Evolutionary conservation across 306 rosid genomes (phyloP), one percentile per base, ranked within the genome.

Genomic region (Trifolium pratense): DNA sequence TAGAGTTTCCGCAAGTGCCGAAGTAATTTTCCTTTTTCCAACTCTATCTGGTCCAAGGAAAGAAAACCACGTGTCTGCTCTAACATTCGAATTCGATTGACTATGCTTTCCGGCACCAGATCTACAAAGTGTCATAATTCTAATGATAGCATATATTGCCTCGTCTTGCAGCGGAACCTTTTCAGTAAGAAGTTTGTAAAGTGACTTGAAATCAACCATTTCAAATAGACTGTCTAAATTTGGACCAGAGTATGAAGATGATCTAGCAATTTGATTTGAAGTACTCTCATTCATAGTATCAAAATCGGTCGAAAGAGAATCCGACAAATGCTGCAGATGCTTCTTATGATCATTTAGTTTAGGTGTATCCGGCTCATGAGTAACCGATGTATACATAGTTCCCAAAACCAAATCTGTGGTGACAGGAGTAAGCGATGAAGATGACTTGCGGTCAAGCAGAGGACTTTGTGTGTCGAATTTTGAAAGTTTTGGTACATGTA

Each of bases 351-450:
- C 86, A 32, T 59, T 70, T 14, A 81, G 48, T 70, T 83, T 88
- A 18, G 87, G 81, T 3, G 78, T 71, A 21, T 68, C 72, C 31
- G 86, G 89, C 75, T 80, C 87, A 46, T 77, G 88, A 72, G 85
- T 20, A 45, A 81, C 71, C 42, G 90, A 78, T 59, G 84, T 74
- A 68, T 88, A 88, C 23, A 85, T 79, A 11, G 96, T 89, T 80
- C 99, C 99, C 82, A 94, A 68, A 32, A 96, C 90, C 91, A 94
- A 89, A 88, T 94, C 99, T 17, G 99, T 94, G 72, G 95, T 86
- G 71, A 94, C 99, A 60, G 85, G 79, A 73, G 80, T 60, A 42
- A 81, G 61, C 3, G 85, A 74, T n/a, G 86, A 77, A 66, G 89
- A 77, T 31, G 85, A 71, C 69, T 48, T 56, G 15, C 7, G 65